Base-by-base conservation (phyloP, 495 filamentous ascomycete species). In the Tuber indicum region DNA sequence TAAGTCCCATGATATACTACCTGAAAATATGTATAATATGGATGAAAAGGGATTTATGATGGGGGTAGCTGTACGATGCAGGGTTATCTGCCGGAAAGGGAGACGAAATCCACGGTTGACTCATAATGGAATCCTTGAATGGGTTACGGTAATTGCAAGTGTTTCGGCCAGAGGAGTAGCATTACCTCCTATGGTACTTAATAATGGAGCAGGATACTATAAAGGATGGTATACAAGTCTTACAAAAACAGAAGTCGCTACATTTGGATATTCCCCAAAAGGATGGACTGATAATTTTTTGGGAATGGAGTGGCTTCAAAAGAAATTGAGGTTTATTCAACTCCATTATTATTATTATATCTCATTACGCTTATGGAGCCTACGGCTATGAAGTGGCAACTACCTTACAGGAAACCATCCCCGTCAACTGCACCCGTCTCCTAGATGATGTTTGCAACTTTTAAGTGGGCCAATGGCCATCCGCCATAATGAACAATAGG, bases 141-240 rank as follows among this genome's bases (percentile, higher is more conserved):
- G 23, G 72, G 69, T 75, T 7, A 75, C 66, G 17, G 46, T 78
- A 3, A 72, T 74, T 78, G 73, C 75, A n/a, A 14, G 10, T 46
- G 49, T 76, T 39, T 74, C 32, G 0, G 72, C 12, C 17, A 23
- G 9, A 0, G 70, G 77, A 26, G 23, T 46, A 45, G 46, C 46
- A 9, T 23, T 75, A 75, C 70, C 73, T 12, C 73, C 73, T 70
- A 75, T 80, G 43, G 45, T 72, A 8, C 78, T 80, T 71, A 71
- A 77, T 44, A 44, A 75, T 62, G 75, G 76, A 21, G 43, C 10
- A 36, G 70, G 16, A 2, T 73, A 80, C 39, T 70, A 77, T 70
- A 70, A 76, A 23, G 69, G 75, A n/a, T 80, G 46, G 76, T 70
- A 80, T 73, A 21, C 52, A 10, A 74, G 44, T 4, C 17, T 74